Evolutionary conservation across 805 yeast genomes (phyloP).

Genomic region (Ogataea methylovora): DNA sequence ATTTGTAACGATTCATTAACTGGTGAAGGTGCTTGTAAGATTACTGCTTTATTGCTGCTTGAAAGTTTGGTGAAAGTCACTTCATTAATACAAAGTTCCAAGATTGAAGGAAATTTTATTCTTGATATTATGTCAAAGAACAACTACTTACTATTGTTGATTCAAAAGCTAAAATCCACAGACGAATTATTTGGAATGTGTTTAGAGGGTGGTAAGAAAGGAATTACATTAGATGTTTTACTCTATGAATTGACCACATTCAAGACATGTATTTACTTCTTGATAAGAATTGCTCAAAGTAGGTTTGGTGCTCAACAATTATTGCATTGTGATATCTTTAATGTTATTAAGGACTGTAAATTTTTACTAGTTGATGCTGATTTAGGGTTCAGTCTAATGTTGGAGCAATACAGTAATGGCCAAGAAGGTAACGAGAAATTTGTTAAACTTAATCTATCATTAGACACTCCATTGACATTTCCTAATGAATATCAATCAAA

Average conservation of each 20-base stretch:
- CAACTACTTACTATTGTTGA: slow-evolving; percentile 58
- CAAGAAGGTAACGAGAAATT: slow-evolving; percentile 12
- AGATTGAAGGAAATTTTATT: slow-evolving; percentile 45
- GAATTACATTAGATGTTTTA: slow-evolving; percentile 42
- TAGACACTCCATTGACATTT: slow-evolving; percentile 44
- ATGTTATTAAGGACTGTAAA: slow-evolving; percentile 45
- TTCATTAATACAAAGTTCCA: slow-evolving; percentile 48
- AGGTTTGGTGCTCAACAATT: slow-evolving; percentile 72
- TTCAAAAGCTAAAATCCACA: slow-evolving; percentile 59
- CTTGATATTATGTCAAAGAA: slow-evolving; percentile 54
- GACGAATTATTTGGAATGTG: slow-evolving; percentile 51
- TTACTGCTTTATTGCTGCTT: slow-evolving; percentile 68
- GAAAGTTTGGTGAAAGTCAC: slow-evolving; percentile 34
- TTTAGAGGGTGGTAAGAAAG: slow-evolving; percentile 17
- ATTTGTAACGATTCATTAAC: slow-evolving; percentile 73
- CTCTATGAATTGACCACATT: slow-evolving; percentile 73
- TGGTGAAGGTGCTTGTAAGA: slow-evolving; percentile 70
- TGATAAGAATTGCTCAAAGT: slow-evolving; percentile 69
- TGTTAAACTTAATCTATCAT: slow-evolving; percentile 37
- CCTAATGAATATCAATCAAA: slow-evolving; percentile 12
- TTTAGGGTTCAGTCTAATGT: slow-evolving; percentile 45
- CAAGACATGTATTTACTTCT: slow-evolving; percentile 60
- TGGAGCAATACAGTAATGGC: slow-evolving; percentile 7
- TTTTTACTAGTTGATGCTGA: slow-evolving; percentile 72
- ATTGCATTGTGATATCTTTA: slow-evolving; percentile 66